Evolutionary conservation across 2,329 filamentous ascomycete genomes (phyloP), one percentile per base, ranked within the genome.

Genomic region (Aspergillus sp.): DNA sequence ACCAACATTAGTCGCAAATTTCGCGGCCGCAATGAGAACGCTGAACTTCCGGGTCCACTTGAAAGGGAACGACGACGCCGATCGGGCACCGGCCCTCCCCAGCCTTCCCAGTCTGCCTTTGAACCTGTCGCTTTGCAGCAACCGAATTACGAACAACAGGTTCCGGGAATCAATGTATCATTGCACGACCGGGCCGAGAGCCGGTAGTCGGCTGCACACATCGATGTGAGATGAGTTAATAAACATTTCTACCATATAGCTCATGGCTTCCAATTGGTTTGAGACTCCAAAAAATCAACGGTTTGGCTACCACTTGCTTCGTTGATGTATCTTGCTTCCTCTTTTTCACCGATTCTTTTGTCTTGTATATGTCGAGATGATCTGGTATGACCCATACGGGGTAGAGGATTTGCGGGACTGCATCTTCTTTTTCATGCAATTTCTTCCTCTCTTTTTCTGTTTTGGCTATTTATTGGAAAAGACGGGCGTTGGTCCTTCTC

Each of bases 1-100:
- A 75, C 78, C 41, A 78, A 75, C 7, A 73, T 82, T 54, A 74
- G 77, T 52, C 77, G 78, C 50, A 79, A 81, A 59, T 81, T 85
- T 64, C 78, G 74, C 57, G 70, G 63, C 56, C 69, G 66, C 36
- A 62, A 66, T 49, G 68, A 67, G 52, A 66, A 65, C 35, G 68
- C 65, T 7, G 70, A 72, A 40, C 55, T 65, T 5, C 68, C 65
- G 4, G 69, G 71, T 6, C 65, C 69, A 4, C 56, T 70, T 9
- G 73, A 84, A 63, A 67, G 81, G 39, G 81, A 83, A 60, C 69
- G 81, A 58, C 70, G 81, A 58, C 73, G 80, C 56, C 73, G 81
- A 46, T 78, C 77, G 47, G 81, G 81, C 3, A 83, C 81, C 7
- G 80, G 80, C 2, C 79, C 71, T 30, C 71, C 71, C 9, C 58